These are phyloP conservation scores for Ochetophila trinervis DNA, from an alignment of 306 rosid genomes.

Conservation along the genomic window DNA sequence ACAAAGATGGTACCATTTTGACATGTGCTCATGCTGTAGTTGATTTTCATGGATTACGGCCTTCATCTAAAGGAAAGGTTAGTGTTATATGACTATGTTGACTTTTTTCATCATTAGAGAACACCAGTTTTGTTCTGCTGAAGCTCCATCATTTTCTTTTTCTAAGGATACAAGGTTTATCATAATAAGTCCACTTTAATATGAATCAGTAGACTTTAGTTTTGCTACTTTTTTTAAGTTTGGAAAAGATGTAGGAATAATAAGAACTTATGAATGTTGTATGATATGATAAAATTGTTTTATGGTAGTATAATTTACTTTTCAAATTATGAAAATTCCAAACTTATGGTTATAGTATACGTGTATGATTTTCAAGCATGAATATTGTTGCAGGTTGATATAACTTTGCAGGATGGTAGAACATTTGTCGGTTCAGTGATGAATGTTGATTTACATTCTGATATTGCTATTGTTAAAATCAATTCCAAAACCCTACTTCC, in stretches of 20 bases:
- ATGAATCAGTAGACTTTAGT: too few relatives aligned
- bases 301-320: too few relatives aligned
- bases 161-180: neutral
- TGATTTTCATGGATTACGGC: slow-evolving; percentile 49
- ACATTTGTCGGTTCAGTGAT: slow-evolving; percentile 73
- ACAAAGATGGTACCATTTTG: slow-evolving; percentile 78
- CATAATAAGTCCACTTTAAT: too few relatives aligned
- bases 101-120: neutral
- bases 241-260: too few relatives aligned
- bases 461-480: slow-evolving; percentile 81
- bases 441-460: slow-evolving; percentile 81
- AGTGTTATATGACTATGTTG: slow-evolving; percentile 17
- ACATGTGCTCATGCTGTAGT: slow-evolving; percentile 87
- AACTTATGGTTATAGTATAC: neutral
- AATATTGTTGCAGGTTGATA: slow-evolving; percentile 56
- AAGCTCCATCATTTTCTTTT: neutral
- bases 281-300: too few relatives aligned
- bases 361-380: slow-evolving; percentile 11
- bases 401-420: slow-evolving; percentile 89
- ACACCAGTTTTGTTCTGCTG: neutral
- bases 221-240: too few relatives aligned
- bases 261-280: too few relatives aligned
- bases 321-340: neutral
- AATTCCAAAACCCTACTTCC: slow-evolving; percentile 80
- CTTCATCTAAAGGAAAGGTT: slow-evolving; percentile 71